A percentile compares a stretch with the other conserved stretches of the same genome.
These are phyloP conservation scores for Suillus spraguei DNA, from an alignment of 768 basidiomycete genomes.

Conservation along the genomic window DNA sequence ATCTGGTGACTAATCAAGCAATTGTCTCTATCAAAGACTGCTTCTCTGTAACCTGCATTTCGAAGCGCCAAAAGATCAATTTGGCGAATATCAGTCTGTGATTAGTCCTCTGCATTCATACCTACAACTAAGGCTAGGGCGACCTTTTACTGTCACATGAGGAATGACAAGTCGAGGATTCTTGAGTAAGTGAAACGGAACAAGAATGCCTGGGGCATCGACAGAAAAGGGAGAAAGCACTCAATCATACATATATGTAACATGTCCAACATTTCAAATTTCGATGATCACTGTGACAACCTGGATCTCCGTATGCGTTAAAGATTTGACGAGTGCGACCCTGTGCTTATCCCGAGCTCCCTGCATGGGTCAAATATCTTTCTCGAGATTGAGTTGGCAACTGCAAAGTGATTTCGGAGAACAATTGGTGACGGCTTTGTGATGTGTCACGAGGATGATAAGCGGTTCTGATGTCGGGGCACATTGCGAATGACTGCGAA, in stretches of 20 bases:
- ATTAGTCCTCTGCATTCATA: too few relatives aligned
- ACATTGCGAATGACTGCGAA: not conserved
- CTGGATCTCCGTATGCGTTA: too few relatives aligned
- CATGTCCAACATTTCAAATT: too few relatives aligned
- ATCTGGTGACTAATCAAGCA: slow-evolving; percentile 68
- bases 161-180: slow-evolving; percentile 71
- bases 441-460: not conserved
- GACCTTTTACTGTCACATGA: slow-evolving; percentile 66
- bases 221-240: too few relatives aligned
- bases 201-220: slow-evolving; percentile 62
- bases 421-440: not conserved
- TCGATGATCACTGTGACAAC: too few relatives aligned
- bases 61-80: slow-evolving; percentile 76
- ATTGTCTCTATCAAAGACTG: slow-evolving; percentile 97
- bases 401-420: not conserved
- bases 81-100: slow-evolving; percentile 87
- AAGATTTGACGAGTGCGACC: not conserved
- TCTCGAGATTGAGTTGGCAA: not conserved
- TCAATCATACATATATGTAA: too few relatives aligned
- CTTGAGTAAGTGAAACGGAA: slow-evolving; percentile 68
- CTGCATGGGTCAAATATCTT: not conserved
- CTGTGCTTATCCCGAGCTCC: not conserved
- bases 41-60: slow-evolving; percentile 81
- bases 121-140: too few relatives aligned
- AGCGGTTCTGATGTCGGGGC: not conserved